Evolutionary conservation across 164 flowering plant genomes (phyloP).

Genomic region (Sedum album): DNA sequence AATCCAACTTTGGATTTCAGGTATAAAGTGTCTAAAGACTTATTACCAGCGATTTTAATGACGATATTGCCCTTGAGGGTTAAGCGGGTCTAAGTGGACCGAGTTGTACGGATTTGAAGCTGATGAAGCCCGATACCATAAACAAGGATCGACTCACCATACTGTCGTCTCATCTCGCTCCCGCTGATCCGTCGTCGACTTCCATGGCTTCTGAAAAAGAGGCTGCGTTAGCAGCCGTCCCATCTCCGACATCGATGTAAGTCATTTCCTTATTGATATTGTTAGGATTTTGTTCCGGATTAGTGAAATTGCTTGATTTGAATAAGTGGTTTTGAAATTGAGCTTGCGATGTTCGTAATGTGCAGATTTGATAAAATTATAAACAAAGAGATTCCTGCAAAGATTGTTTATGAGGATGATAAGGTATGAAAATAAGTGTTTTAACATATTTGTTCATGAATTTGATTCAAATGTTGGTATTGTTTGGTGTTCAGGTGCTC

Average conservation of each 20-base stretch:
- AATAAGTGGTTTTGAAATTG: background rate
- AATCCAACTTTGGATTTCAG: too few species aligned
- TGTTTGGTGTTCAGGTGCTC: constrained; percentile 45
- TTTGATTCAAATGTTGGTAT: background rate
- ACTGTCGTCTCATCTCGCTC: background rate
- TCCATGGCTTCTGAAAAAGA: constrained; percentile 60
- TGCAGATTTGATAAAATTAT: constrained; percentile 68
- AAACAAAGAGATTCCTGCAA: constrained; percentile 57
- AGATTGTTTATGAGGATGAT: constrained; percentile 53
- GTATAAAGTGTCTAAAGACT: too few species aligned
- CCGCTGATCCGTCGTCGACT: background rate
- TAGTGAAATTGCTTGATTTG: background rate
- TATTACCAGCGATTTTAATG: too few species aligned
- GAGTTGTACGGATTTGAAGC: background rate
- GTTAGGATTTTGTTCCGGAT: background rate
- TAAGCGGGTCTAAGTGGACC: background rate
- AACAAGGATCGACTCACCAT: constrained; percentile 1
- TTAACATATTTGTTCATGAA: too few species aligned
- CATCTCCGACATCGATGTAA: constrained; percentile 54
- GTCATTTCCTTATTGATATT: background rate
- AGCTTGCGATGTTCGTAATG: background rate
- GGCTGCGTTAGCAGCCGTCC: constrained; percentile 46
- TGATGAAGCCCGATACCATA: background rate
- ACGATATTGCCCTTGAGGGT: background rate
- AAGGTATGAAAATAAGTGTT: constrained; percentile 24